Base-by-base conservation (phyloP, 2,329 filamentous ascomycete species). In the Colletotrichum sp. region DNA sequence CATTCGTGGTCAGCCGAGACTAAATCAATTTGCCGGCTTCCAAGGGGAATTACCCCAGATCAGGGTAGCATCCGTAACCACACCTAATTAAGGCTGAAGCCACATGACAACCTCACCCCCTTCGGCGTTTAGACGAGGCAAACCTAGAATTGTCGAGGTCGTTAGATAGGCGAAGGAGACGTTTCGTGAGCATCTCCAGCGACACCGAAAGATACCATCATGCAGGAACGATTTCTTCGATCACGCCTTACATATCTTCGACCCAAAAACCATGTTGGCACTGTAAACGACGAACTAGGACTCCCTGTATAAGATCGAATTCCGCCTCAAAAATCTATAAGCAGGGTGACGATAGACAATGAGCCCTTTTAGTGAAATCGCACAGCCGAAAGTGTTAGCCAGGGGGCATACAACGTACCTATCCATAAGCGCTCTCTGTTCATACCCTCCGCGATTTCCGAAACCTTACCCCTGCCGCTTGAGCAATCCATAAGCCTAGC, bases 1-100 rank as follows among this genome's bases (percentile, higher is more conserved):
- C 26, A 52, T 60, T 52, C 16, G 7, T 52, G 36, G 12, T 57
- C 63, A 55, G 52, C 68, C 61, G 60, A 55, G 16, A 61, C 30
- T 61, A 52, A 55, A 74, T 65, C 59, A 61, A 61, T 61, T 61
- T 72, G 36, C 68, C 61, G 72, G 68, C n/a, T 28, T 66, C 32
- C 39, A 21, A 48, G n/a, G 36, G 63, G 36, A 75, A 32, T 67
- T 67, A 75, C 61, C 60, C 72, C 72, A 61, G 61, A 72, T 63
- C 48, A 68, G 55, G 30, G 68, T 72, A 12, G 24, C 36, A 74
- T 66, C 61, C 34, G 48, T 28, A 24, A 57, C 34, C 68, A 55
- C 59, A 60, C 26, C 16, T 71, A 10, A 34, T 32, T 32, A 18
- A 14, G 24, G 61, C n/a, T 21, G 34, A 21, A 16, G 32, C 61